phyloP scores from a whole-genome alignment of 805 yeast genomes.

The Hanseniaspora lindneri region DNA sequence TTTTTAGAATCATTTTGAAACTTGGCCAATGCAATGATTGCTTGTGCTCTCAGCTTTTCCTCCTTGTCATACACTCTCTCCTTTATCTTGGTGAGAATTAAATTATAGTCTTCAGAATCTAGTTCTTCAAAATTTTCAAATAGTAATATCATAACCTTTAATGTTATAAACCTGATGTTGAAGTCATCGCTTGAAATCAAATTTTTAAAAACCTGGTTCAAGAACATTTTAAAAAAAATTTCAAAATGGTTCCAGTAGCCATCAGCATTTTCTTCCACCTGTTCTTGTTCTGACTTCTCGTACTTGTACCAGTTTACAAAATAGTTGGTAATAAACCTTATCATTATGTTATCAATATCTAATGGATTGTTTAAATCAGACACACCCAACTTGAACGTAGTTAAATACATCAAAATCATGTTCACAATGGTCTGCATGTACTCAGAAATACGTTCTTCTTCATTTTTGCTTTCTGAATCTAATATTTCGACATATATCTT shows the following conservation, averaged over 20 bases:
- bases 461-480: neutral
- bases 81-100: slow-evolving; percentile 47
- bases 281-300: neutral
- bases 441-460: neutral
- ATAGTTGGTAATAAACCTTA: slow-evolving; percentile 13
- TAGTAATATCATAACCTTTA: slow-evolving; percentile 59
- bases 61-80: slow-evolving; percentile 66
- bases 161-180: slow-evolving; percentile 66
- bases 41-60: slow-evolving; percentile 66
- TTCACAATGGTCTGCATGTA: neutral
- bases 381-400: slow-evolving; percentile 3
- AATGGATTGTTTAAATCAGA: slow-evolving; percentile 8
- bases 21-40: slow-evolving; percentile 64
- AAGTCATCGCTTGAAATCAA: slow-evolving; percentile 70
- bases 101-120: slow-evolving; percentile 57
- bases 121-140: slow-evolving; percentile 65
- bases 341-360: slow-evolving; percentile 10
- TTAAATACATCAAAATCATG: neutral
- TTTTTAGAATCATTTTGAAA: slow-evolving; percentile 45
- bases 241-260: slow-evolving; percentile 37
- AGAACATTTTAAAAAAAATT: slow-evolving; percentile 36
- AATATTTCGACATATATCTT: slow-evolving; percentile 8
- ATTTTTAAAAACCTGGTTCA: slow-evolving; percentile 66
- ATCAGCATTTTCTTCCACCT: slow-evolving; percentile 17
- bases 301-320: slow-evolving; percentile 13